phyloP scores from a whole-genome alignment of 2,329 filamentous ascomycete species.

The Parascedosporium putredinis region DNA sequence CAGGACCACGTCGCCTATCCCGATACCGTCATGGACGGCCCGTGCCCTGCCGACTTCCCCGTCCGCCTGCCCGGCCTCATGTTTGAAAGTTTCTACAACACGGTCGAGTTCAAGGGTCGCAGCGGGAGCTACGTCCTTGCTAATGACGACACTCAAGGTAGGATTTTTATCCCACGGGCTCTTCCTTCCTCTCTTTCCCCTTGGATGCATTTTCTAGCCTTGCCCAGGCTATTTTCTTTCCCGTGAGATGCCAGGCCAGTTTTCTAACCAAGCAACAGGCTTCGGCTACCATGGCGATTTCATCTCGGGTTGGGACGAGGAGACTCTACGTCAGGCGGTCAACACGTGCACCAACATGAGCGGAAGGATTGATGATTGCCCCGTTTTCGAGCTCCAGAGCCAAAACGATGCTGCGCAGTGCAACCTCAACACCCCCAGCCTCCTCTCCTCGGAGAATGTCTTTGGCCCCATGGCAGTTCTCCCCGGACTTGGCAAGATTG shows the following conservation, averaged over 20 bases:
- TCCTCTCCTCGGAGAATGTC: constrained; percentile 50
- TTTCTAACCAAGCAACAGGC: too few species aligned
- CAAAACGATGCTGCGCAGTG: constrained; percentile 50
- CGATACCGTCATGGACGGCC: constrained; percentile 62
- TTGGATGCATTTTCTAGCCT: background rate
- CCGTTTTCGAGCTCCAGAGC: constrained; percentile 60
- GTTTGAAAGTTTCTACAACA: constrained; percentile 79
- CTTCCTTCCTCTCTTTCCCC: background rate
- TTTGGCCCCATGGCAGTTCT: constrained; percentile 44
- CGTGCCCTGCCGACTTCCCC: constrained; percentile 60
- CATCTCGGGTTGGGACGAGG: constrained; percentile 64
- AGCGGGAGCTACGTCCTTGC: constrained; percentile 64
- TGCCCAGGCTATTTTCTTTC: background rate
- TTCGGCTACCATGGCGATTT: constrained; percentile 74
- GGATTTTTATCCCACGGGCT: constrained; percentile 17
- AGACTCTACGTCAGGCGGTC: constrained; percentile 62
- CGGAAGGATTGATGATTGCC: constrained; percentile 63
- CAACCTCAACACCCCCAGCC: constrained; percentile 45
- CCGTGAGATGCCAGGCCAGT: too few species aligned
- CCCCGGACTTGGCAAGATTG: constrained; percentile 38
- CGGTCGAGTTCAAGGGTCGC: constrained; percentile 49
- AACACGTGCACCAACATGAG: constrained; percentile 62
- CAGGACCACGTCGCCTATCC: constrained; percentile 68
- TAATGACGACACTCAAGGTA: constrained; percentile 68
- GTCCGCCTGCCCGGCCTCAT: constrained; percentile 64